phyloP scores from a whole-genome alignment of 1,284 basidiomycete species.

The Butyriboletus appendiculatus region DNA sequence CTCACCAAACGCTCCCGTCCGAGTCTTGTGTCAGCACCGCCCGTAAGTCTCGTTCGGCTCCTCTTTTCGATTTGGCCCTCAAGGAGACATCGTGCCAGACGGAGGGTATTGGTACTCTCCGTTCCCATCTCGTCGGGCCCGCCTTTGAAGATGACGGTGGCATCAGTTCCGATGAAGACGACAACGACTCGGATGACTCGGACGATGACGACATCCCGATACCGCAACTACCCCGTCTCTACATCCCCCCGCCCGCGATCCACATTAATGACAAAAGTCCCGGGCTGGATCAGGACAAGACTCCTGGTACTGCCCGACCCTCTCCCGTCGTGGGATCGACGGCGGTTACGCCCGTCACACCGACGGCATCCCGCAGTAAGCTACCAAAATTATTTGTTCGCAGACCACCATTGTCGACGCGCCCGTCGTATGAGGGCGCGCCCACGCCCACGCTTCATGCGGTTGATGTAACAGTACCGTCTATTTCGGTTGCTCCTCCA shows the following conservation, averaged over 20 bases:
- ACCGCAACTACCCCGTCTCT: conserved; percentile 29
- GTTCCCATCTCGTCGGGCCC: conserved; percentile 59
- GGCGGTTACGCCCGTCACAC: conserved; percentile 19
- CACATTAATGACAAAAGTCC: conserved; percentile 17
- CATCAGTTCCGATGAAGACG: conserved; percentile 60
- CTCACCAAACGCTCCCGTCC: conserved; percentile 65
- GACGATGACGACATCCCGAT: conserved; percentile 25
- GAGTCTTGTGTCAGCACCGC: conserved; percentile 75
- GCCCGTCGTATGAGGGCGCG: conserved; percentile 31
- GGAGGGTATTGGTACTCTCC: conserved; percentile 85
- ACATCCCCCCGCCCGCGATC: conserved; percentile 29
- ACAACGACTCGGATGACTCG: conserved; percentile 36
- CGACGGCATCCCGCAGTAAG: conserved; percentile 25
- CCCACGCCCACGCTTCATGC: conserved; percentile 11
- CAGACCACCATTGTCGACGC: conserved; percentile 35
- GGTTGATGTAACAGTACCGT: conserved; percentile 10
- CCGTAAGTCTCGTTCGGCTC: conserved; percentile 46
- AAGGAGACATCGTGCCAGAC: conserved; percentile 52
- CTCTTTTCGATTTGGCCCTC: not conserved
- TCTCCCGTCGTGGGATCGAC: conserved; percentile 19
- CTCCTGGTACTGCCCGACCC: conserved; percentile 29
- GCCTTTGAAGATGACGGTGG: conserved; percentile 80
- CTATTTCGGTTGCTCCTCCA: conserved; percentile 11
- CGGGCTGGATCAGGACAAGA: conserved; percentile 5
- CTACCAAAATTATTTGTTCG: conserved; percentile 43